phyloP scores from a whole-genome alignment of 2,329 filamentous ascomycete species.

The Ascochyta pisi region DNA sequence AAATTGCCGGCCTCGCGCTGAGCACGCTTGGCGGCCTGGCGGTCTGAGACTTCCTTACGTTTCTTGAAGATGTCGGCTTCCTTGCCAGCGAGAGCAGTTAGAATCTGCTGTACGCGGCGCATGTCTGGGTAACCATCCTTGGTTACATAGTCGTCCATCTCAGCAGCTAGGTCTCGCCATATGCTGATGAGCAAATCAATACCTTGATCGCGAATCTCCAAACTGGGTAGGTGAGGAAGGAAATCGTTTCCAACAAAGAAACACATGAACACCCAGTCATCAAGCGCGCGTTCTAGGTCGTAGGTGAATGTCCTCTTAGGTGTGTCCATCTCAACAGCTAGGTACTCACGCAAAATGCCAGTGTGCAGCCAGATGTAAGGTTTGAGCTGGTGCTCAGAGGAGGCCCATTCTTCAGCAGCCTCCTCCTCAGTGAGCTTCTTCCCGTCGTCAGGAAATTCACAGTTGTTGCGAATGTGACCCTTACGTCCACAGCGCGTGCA shows the following conservation, averaged over 20 bases:
- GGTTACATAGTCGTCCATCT: conserved; percentile 95
- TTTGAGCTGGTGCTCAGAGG: conserved; percentile 65
- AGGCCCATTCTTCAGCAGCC: conserved; percentile 57
- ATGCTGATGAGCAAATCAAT: conserved; percentile 97
- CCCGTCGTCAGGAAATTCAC: conserved; percentile 60
- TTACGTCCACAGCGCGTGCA: conserved; percentile 92
- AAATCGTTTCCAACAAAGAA: conserved; percentile 99
- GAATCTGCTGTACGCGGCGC: conserved; percentile 82
- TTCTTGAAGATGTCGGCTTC: conserved; percentile 93
- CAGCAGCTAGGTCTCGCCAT: conserved; percentile 89
- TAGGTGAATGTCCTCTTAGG: conserved; percentile 85
- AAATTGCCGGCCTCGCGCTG: conserved; percentile 58
- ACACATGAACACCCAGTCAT: conserved; percentile 99
- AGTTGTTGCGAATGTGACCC: conserved; percentile 88
- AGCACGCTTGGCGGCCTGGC: conserved; percentile 73
- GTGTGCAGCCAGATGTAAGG: conserved; percentile 99
- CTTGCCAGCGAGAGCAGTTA: conserved; percentile 86
- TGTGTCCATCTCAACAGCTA: conserved; percentile 86
- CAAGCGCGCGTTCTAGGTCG: conserved; percentile 90
- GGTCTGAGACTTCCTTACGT: conserved; percentile 84
- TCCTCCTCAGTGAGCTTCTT: conserved; percentile 81
- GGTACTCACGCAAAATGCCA: conserved; percentile 86
- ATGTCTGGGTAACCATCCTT: conserved; percentile 94
- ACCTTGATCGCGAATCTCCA: conserved; percentile 95
- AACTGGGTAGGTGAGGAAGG: conserved; percentile 91